Evolutionary conservation across 768 basidiomycete genomes (phyloP), one percentile per base, ranked within the genome.

Genomic region (Kwoniella europaea): DNA sequence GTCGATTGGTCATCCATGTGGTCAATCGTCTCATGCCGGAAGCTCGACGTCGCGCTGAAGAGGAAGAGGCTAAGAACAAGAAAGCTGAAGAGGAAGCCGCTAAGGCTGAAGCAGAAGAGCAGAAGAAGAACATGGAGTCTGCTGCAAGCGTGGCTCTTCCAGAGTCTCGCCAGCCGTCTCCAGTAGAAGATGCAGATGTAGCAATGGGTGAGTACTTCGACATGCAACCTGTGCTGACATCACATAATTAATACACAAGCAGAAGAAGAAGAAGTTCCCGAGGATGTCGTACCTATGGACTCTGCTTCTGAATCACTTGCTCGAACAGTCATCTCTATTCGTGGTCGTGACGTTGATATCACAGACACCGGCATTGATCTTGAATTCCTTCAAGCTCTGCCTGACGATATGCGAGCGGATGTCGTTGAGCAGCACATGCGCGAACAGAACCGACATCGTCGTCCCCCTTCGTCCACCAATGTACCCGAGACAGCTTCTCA

Each of bases 341-440:
- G 94, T 82, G 97, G 97, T 63, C 92, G 89, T 73, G 87, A 90
- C 7, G 93, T 98, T 29, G 97, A 99, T 80, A 99, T 99, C 81
- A 99, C 97, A 2, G 94, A 98, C 77, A 96, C 94, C 46, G 97
- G 97, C 4, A 98, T 99, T 79, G 97, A 99, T 82, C 93, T 95
- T 2, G 94, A 93, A 5, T 99, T 99, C 88, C 86, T 99, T 68
- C 94, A 98, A 84, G 97, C 97, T 27, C 85, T 99, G 10, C 97
- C 97, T 0, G 97, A 99, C 80, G 96, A 98, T 74, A 98, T 99
- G 91, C 89, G 97, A 62, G 96, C 97, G 81, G 97, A 99, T 80
- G 94, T 99, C 44, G 87, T 99, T 64, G 94, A 95, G 77, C 97
- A 99, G 79, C 96, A 99, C 79, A 90, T 98, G 75, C 90, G 94